These are phyloP conservation scores for Aspergillus indologenus DNA, from an alignment of 495 filamentous ascomycete species.

Conservation along the genomic window DNA sequence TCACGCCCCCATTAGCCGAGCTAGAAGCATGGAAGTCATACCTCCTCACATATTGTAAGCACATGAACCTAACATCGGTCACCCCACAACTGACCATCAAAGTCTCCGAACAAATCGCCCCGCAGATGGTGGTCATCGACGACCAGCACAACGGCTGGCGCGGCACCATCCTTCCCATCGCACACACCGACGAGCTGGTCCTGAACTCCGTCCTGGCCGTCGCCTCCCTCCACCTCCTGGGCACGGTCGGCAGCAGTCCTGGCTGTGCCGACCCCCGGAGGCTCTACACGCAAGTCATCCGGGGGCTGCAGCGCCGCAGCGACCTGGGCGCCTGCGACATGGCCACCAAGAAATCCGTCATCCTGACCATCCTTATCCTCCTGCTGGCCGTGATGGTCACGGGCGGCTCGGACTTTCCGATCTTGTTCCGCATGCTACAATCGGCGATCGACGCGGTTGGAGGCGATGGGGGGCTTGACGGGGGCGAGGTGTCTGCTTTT, in stretches of 20 bases:
- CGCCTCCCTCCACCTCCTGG: conserved; percentile 6
- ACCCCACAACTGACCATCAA: not conserved
- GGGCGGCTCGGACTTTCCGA: conserved; percentile 12
- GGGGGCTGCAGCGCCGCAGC: not conserved
- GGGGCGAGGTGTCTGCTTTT: not conserved
- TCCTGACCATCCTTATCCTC: conserved; percentile 2
- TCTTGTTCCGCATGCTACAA: conserved; percentile 11
- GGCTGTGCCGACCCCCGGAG: not conserved
- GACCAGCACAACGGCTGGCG: conserved; percentile 17
- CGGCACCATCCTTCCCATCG: conserved; percentile 13
- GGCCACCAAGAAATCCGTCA: not conserved
- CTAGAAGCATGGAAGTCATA: conserved; percentile 2
- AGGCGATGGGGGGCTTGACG: conserved; percentile 1
- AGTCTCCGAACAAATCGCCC: conserved; percentile 17
- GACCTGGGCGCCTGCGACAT: not conserved
- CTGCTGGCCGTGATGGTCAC: conserved; percentile 13
- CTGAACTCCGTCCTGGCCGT: conserved; percentile 11
- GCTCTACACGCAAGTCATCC: conserved; percentile 10
- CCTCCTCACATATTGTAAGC: conserved; percentile 11
- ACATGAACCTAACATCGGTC: not conserved
- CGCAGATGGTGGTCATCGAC: conserved; percentile 17
- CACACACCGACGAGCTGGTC: conserved; percentile 9
- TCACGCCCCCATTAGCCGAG: too few species aligned
- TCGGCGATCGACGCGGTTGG: conserved; percentile 9
- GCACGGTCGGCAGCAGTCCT: not conserved